These are phyloP conservation scores for Zasmidium citrigriseum DNA, from an alignment of 2,329 filamentous ascomycete species.

Conservation along the genomic window DNA sequence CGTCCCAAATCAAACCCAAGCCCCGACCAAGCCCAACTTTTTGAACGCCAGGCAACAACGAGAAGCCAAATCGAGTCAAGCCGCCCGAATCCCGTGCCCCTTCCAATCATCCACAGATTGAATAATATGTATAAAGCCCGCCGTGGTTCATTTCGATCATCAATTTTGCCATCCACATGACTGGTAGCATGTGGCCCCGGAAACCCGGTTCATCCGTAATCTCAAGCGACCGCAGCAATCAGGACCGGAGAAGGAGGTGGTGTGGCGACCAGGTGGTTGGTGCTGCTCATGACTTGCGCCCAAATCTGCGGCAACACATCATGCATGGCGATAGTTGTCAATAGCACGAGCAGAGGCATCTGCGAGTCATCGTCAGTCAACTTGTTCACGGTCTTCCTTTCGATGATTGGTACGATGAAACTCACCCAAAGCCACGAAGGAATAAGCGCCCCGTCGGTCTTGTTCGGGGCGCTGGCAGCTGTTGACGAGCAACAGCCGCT, in stretches of 20 bases:
- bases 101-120: not conserved
- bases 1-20: no score
- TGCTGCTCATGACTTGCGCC: not conserved
- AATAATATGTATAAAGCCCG: not conserved
- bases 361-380: not conserved
- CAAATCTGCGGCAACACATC: not conserved
- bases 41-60: no score
- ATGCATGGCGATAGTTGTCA: not conserved
- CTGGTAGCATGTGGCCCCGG: not conserved
- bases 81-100: not conserved
- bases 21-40: no score
- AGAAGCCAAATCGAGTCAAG: no score
- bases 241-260: not conserved
- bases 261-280: not conserved
- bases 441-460: constrained; percentile 8
- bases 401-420: not conserved
- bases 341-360: not conserved
- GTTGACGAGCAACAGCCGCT: constrained; percentile 4
- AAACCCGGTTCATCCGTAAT: no score
- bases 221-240: not conserved
- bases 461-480: constrained; percentile 9
- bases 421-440: constrained; percentile 14
- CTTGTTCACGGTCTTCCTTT: not conserved
- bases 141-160: no score
- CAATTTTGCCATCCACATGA: not conserved